These are phyloP conservation scores for Pseudogymnoascus sp. DNA, from an alignment of 2,329 filamentous ascomycete species.

Conservation along the genomic window DNA sequence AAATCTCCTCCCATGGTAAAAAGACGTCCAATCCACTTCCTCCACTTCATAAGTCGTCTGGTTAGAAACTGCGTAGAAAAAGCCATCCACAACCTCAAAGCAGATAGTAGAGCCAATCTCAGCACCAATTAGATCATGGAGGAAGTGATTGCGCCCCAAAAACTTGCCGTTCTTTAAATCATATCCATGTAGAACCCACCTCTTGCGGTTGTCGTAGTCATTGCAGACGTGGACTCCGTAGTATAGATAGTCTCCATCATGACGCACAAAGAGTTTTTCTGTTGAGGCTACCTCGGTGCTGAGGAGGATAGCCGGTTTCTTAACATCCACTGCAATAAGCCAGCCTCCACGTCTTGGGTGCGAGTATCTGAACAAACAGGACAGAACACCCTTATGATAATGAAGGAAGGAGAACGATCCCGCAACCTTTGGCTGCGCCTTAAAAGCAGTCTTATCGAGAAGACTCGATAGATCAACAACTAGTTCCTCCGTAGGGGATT, in stretches of 20 bases:
- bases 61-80: slow-evolving; percentile 64
- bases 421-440: slow-evolving; percentile 21
- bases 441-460: slow-evolving; percentile 19
- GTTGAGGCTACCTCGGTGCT: slow-evolving; percentile 35
- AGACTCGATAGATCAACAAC: slow-evolving; percentile 44
- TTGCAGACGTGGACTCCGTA: slow-evolving; percentile 54
- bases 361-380: slow-evolving; percentile 44
- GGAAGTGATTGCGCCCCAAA: slow-evolving; percentile 37
- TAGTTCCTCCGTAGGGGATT: slow-evolving; percentile 39
- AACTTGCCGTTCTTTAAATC: slow-evolving; percentile 35
- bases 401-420: slow-evolving; percentile 47
- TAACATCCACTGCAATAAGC: slow-evolving; percentile 44
- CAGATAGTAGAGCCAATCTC: slow-evolving; percentile 61
- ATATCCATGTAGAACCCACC: slow-evolving; percentile 54
- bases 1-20: slow-evolving; percentile 59
- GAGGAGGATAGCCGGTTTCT: slow-evolving; percentile 33
- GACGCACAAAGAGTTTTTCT: slow-evolving; percentile 57
- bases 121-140: slow-evolving; percentile 51
- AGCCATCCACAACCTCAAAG: slow-evolving; percentile 58
- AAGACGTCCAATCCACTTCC: slow-evolving; percentile 58
- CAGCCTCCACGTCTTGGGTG: slow-evolving; percentile 34
- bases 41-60: slow-evolving; percentile 52
- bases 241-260: slow-evolving; percentile 51
- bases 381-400: slow-evolving; percentile 47
- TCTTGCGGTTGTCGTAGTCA: slow-evolving; percentile 44